A percentile compares a stretch with the other conserved stretches of the same genome.
These are phyloP conservation scores for Penicillium subrubescens DNA, from an alignment of 495 filamentous ascomycete genomes.

Conservation along the genomic window DNA sequence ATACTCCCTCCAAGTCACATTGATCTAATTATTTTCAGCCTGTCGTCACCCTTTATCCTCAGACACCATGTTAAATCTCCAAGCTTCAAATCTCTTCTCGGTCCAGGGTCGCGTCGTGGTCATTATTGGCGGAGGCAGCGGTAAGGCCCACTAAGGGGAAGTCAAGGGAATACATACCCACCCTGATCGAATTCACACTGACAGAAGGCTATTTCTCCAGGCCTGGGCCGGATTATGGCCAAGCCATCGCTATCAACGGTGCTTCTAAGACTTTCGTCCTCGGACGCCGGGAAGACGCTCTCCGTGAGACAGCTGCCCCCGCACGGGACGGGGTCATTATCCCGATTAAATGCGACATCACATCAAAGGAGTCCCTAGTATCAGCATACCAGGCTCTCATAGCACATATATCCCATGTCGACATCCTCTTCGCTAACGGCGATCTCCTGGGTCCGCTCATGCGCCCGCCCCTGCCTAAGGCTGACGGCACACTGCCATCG, in stretches of 20 bases:
- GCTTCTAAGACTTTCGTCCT: conserved; percentile 65
- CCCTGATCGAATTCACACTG: background rate
- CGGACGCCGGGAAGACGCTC: conserved; percentile 56
- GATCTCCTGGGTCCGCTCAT: conserved; percentile 60
- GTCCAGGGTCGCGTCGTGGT: conserved; percentile 60
- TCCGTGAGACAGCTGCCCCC: conserved; percentile 51
- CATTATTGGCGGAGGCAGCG: conserved; percentile 67
- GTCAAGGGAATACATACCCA: background rate
- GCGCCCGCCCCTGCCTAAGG: conserved; percentile 25
- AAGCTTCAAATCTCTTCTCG: conserved; percentile 56
- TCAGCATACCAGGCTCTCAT: conserved; percentile 53
- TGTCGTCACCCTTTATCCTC: background rate
- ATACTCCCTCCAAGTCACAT: background rate
- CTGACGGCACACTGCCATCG: conserved; percentile 33
- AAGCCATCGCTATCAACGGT: conserved; percentile 60
- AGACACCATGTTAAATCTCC: conserved; percentile 41
- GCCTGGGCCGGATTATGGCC: conserved; percentile 63
- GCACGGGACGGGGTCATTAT: conserved; percentile 49
- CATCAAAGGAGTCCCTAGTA: conserved; percentile 62
- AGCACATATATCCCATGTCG: conserved; percentile 58
- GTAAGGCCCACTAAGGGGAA: conserved; percentile 30
- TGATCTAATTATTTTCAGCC: background rate
- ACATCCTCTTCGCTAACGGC: conserved; percentile 69
- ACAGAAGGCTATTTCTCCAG: conserved; percentile 3
- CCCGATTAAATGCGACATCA: conserved; percentile 65